A percentile compares a stretch with the other conserved stretches of the same genome.
Evolutionary conservation across 768 basidiomycete species (phyloP).

Genomic region (Auriculariales sp.): DNA sequence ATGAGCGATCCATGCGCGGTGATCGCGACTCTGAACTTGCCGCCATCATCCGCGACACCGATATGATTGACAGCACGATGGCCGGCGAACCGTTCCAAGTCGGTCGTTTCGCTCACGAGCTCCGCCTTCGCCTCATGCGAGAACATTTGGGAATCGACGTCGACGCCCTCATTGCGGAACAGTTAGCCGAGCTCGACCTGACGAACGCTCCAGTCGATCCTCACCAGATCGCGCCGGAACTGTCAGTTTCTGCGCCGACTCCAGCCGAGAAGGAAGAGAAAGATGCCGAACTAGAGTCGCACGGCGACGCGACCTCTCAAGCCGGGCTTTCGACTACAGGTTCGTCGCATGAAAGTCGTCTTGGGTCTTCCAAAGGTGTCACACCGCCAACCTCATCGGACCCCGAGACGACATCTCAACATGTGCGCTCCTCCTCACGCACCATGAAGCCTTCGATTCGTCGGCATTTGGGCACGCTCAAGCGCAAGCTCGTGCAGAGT

Average conservation of each 20-base stretch:
- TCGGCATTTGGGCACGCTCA: no score
- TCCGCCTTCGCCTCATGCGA: conserved; percentile 87
- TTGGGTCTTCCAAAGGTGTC: no score
- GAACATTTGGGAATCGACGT: conserved; percentile 95
- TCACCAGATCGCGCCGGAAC: background rate
- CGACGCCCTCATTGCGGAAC: conserved; percentile 69
- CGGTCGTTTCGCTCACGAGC: conserved; percentile 89
- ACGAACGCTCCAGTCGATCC: conserved; percentile 7
- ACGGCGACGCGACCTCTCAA: no score
- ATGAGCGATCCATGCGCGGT: conserved; percentile 89
- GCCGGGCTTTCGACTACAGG: no score
- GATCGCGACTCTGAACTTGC: conserved; percentile 95
- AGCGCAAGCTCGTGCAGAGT: no score
- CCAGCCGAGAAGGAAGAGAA: no score
- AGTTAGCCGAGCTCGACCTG: conserved; percentile 15
- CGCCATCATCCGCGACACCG: conserved; percentile 86
- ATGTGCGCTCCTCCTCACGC: no score
- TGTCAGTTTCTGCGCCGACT: background rate
- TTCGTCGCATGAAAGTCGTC: no score
- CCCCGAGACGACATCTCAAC: no score
- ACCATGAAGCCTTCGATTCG: no score
- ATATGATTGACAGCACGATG: conserved; percentile 93
- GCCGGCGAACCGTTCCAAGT: conserved; percentile 90
- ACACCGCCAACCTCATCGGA: no score
- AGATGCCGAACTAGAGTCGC: background rate